Percentiles rank a stretch among this genome's conserved stretches.
Conservation (phyloP, 2,329 filamentous ascomycete species). For the Pseudocercospora fijiensis region DNA sequence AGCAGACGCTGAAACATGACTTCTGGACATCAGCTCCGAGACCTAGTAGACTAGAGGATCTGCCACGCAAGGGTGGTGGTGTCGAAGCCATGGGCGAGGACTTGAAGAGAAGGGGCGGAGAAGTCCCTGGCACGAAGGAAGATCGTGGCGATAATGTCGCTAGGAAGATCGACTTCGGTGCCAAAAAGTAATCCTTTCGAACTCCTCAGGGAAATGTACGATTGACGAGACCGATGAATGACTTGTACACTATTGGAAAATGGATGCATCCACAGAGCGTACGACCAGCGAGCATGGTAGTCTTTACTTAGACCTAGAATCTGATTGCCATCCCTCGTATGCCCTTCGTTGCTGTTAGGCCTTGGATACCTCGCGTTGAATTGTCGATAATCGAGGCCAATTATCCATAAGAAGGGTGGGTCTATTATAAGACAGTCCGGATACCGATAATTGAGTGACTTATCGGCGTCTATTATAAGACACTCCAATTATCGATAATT, state of each 20-base stretch:
- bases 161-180: constrained; percentile 75
- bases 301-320: too few species aligned
- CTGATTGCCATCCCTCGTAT: too few species aligned
- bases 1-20: constrained; percentile 72
- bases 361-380: not conserved
- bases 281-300: too few species aligned
- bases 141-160: constrained; percentile 71
- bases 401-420: not conserved
- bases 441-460: too few species aligned
- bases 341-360: too few species aligned
- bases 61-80: constrained; percentile 74
- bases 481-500: too few species aligned
- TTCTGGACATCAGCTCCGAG: constrained; percentile 86
- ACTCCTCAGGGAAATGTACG: not conserved
- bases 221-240: not conserved
- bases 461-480: too few species aligned
- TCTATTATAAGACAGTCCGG: too few species aligned
- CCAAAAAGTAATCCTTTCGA: constrained; percentile 17
- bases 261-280: too few species aligned
- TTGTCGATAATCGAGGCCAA: not conserved
- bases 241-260: not conserved
- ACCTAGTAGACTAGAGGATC: constrained; percentile 75
- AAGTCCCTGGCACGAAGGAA: constrained; percentile 57
- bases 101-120: constrained; percentile 71
- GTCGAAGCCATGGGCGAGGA: constrained; percentile 77